Evolutionary conservation across 1,284 basidiomycete genomes (phyloP), one percentile per base, ranked within the genome.

Genomic region (Marasmius sp.): DNA sequence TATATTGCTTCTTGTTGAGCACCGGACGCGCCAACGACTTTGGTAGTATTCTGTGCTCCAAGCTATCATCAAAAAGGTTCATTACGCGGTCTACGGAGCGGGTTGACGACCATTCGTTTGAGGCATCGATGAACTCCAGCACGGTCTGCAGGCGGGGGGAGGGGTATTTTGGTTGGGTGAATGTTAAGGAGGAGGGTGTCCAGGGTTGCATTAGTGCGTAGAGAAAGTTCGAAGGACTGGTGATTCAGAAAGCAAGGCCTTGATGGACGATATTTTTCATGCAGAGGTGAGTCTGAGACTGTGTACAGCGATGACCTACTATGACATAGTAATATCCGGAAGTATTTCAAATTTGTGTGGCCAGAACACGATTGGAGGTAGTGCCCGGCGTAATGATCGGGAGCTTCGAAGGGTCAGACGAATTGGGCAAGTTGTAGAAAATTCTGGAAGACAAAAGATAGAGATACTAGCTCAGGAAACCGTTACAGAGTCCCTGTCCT

Each of bases 41-140:
- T 2, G 77, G 77, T 4, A 77, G 65, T 48, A 76, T 75, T 4
- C 72, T 69, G 60, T 78, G 75, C 50, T 74, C 74, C 6, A 77
- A 67, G 20, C 61, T 62, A 0, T 73, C 71, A 63, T 76, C 74
- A 60, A 75, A 77, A 20, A 70, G 65, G 9, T 65, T 65, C 41
- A 74, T 64, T 49, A 72, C 61, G 6, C 61, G 63, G 18, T 71
- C 68, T 37, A 67, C 59, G 61, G 45, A 33, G 50, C 36, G 36
- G n/a, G 12, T 49, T 37, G 8, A 37, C 36, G 39, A 52, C 68
- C 72, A 71, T 7, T 63, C 57, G 39, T 77, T 69, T 20, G 73
- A 61, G 14, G 73, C 74, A 41, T 72, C 68, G 39, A 74, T 60
- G 51, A 72, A 77, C 11, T 63, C 66, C 6, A 77, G 68, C 6